Evolutionary conservation across 2,329 filamentous ascomycete species (phyloP).

Genomic region (Cryphonectria parasitica): DNA sequence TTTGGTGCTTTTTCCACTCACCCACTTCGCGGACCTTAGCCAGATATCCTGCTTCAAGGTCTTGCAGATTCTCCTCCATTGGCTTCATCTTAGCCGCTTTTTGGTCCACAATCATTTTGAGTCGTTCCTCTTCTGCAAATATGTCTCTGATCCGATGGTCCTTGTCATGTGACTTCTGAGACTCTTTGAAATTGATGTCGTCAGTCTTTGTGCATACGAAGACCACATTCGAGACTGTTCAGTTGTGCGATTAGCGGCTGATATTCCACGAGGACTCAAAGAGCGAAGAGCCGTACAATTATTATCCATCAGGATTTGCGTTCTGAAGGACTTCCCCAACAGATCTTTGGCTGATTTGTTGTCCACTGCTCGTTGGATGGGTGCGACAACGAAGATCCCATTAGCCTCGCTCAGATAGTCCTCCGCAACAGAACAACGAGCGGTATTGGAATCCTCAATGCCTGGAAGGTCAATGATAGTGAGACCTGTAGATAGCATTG

Average conservation of each 20-base stretch:
- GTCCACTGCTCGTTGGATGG: conserved; percentile 63
- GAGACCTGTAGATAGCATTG: conserved; percentile 40
- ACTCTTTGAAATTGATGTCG: conserved; percentile 48
- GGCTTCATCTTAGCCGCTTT: neutral
- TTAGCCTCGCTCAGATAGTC: conserved; percentile 64
- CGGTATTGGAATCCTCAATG: conserved; percentile 37
- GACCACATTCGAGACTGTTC: conserved; percentile 48
- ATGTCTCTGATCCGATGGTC: conserved; percentile 10
- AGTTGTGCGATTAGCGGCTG: neutral
- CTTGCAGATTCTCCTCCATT: neutral
- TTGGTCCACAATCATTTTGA: neutral
- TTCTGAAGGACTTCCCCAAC: conserved; percentile 59
- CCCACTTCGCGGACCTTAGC: neutral
- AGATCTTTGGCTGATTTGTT: conserved; percentile 61
- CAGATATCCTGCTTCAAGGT: neutral
- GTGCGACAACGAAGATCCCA: conserved; percentile 64
- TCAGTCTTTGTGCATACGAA: conserved; percentile 70
- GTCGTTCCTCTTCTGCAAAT: neutral
- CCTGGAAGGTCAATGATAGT: conserved; percentile 57
- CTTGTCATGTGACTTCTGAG: conserved; percentile 2
- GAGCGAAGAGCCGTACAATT: neutral
- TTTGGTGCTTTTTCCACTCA: neutral
- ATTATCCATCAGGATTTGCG: conserved; percentile 61
- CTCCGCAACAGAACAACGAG: conserved; percentile 49
- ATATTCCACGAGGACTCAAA: too few relatives aligned